These are phyloP conservation scores for Diplotaxis tenuifolia DNA, from an alignment of 345 rosid species.

Conservation along the genomic window DNA sequence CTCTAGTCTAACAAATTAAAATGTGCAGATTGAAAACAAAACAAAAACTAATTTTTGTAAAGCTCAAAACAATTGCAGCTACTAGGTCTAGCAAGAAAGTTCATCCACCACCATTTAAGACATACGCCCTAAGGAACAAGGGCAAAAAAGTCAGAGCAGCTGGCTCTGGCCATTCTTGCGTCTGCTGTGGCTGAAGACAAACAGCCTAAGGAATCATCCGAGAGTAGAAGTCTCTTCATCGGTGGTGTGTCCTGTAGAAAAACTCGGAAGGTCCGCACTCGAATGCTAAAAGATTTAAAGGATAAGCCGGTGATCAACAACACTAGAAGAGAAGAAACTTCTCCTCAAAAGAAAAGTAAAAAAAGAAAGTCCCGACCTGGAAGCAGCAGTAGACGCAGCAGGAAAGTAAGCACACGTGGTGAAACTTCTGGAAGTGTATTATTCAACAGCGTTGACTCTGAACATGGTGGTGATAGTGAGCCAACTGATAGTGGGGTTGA, in stretches of 20 bases:
- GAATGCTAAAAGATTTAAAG: neutral
- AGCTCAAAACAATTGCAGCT: neutral
- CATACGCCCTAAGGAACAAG: neutral
- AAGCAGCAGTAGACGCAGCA: neutral
- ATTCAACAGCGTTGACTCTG: neutral
- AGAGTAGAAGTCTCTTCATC: neutral
- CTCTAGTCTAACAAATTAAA: neutral
- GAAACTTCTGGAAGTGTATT: neutral
- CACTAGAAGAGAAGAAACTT: neutral
- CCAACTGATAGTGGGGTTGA: conserved; percentile 43
- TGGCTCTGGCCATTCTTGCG: neutral
- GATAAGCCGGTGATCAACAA: neutral
- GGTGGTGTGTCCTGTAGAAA: neutral
- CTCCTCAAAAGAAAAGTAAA: neutral
- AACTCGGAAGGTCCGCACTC: neutral
- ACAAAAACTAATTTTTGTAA: neutral
- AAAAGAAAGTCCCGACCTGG: neutral
- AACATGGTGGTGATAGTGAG: conserved; percentile 15
- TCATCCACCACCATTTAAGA: neutral
- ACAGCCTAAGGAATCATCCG: neutral
- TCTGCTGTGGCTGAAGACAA: neutral
- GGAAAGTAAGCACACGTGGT: neutral
- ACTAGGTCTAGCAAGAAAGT: neutral
- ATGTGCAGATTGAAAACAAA: neutral
- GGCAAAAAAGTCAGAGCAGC: neutral